Evolutionary conservation across 192 early-diverging fungal species (phyloP), one percentile per base, ranked within the genome.

Genomic region (Geranomyces michiganensis): DNA sequence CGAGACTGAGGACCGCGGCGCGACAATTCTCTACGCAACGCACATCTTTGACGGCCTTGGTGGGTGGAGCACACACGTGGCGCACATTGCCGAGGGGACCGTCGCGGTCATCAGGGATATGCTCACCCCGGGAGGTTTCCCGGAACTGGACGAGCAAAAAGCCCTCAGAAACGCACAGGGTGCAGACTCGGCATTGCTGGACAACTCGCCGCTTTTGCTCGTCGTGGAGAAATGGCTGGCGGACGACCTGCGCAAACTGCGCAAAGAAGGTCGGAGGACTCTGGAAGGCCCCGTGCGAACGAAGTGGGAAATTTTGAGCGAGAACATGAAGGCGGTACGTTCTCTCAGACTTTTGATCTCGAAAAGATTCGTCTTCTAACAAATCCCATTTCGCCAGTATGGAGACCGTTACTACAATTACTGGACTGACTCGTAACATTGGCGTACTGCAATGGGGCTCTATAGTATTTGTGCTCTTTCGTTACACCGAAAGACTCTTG

Each of bases 31-130:
- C 56, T 92, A 93, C 74, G 91, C 91, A 15, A 93, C 92, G 9
- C 92, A 93, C 74, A 93, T 93, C 67, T 93, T 92, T 73, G 92
- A 93, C 80, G 90, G 90, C 44, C 76, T 90, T 0, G 86, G 87
- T 60, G 81, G 83, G 12, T 93, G 90, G 89, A 87, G 89, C 3
- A 87, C 89, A 27, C 91, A 93, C 64, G 77, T 93, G 6, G 85
- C 85, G 47, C 90, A 91, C 75, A 88, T 92, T 14, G 62, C 72
- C 7, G 79, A 89, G 41, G 90, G 90, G 8, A 61, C 64, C 1
- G 76, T 85, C 15, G 65, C 81, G n/a, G 67, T 79, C 10, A 59
- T 87, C 21, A 32, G 86, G 29, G 68, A 78, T 70, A 63, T 89
- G 15, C 33, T 29, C 21, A 74, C 47, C 5, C 49, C 76, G 1